Conservation (phyloP, 1,284 basidiomycete genomes). For the Puccinia coronata region DNA sequence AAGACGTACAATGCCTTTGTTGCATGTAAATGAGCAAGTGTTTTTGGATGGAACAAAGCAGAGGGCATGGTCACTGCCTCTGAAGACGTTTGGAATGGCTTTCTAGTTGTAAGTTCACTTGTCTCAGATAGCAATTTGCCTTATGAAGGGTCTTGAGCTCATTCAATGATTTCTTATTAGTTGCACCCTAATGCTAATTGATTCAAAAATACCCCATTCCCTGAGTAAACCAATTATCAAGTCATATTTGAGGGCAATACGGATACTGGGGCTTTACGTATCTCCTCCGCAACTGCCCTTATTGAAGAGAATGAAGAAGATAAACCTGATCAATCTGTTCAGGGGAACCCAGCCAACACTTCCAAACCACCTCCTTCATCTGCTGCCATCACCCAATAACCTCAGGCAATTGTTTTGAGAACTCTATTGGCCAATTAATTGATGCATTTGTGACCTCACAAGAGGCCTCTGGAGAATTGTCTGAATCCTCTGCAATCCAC, state of each 20-base stretch:
- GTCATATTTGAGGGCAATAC: neutral
- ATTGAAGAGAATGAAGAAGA: neutral
- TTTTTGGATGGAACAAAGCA: neutral
- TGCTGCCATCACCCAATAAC: neutral
- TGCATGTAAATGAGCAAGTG: neutral
- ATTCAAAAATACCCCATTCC: conserved; percentile 14
- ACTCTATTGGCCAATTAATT: neutral
- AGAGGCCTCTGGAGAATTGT: neutral
- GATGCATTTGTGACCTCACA: neutral
- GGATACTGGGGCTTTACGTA: neutral
- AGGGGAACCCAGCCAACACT: neutral
- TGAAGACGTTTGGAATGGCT: neutral
- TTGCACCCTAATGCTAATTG: neutral
- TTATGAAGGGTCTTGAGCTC: no score
- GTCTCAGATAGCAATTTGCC: no score
- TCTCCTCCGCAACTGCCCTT: no score
- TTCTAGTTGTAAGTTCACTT: no score
- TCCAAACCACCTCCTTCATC: neutral
- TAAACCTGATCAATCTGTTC: neutral
- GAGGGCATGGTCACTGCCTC: neutral
- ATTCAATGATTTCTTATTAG: no score
- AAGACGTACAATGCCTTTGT: neutral
- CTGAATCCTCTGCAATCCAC: neutral
- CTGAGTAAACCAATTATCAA: neutral
- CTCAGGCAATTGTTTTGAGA: conserved; percentile 10